Conservation (phyloP, 2,329 filamentous ascomycete species). For the Sclerotinia nivalis region DNA sequence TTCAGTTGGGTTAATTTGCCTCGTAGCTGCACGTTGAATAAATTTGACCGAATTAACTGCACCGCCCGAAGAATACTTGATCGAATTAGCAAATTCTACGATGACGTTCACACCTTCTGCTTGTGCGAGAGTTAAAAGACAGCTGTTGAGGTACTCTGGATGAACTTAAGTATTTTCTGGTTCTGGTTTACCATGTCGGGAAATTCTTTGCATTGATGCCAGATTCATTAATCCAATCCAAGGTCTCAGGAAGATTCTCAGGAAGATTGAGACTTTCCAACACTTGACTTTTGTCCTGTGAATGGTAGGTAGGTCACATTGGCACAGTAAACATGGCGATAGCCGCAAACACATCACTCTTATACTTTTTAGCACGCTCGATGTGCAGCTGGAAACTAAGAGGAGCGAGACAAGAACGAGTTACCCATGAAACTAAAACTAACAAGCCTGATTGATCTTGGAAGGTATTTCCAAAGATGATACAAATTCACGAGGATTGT, state of each 20-base stretch:
- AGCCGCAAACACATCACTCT: slow-evolving; percentile 80
- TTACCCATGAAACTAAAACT: slow-evolving; percentile 84
- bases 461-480: background rate
- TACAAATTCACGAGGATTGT: background rate
- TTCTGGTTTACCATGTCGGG: background rate
- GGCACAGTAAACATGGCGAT: slow-evolving; percentile 72
- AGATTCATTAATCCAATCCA: background rate
- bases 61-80: background rate
- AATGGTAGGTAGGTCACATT: slow-evolving; percentile 1
- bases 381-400: slow-evolving; percentile 80
- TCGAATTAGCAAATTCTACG: slow-evolving; percentile 1
- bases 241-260: background rate
- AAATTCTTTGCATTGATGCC: background rate
- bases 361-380: slow-evolving; percentile 76
- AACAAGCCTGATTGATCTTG: slow-evolving; percentile 53
- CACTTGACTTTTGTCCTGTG: background rate
- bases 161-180: slow-evolving; percentile 7
- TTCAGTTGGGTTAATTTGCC: slow-evolving; percentile 1
- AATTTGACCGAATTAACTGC: background rate
- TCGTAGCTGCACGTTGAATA: background rate
- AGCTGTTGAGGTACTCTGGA: background rate
- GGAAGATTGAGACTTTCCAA: background rate
- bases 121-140: background rate
- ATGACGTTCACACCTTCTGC: background rate
- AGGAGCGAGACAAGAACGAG: slow-evolving; percentile 77